A percentile compares a stretch with the other conserved stretches of the same genome.
phyloP scores from a whole-genome alignment of 2,329 filamentous ascomycete species.

The Ramularia collo-cygni region DNA sequence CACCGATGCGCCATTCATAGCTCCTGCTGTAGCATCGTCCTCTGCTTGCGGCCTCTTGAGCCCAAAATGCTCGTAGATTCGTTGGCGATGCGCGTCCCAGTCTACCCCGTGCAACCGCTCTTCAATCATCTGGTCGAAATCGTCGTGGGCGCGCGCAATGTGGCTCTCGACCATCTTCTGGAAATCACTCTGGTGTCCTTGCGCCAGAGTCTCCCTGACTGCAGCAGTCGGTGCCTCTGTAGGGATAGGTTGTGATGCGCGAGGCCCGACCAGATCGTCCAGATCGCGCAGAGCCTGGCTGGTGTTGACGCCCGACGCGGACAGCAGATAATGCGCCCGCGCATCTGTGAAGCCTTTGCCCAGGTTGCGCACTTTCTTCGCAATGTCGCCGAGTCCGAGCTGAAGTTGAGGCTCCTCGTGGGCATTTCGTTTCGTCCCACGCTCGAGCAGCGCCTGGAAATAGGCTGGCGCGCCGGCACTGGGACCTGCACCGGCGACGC shows the following conservation, averaged over 20 bases:
- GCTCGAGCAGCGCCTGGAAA: slow-evolving; percentile 58
- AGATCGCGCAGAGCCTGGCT: slow-evolving; percentile 80
- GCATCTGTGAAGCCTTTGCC: slow-evolving; percentile 53
- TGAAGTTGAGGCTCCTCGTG: slow-evolving; percentile 83
- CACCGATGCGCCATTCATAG: slow-evolving; percentile 23
- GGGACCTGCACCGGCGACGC: no score
- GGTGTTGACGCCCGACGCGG: slow-evolving; percentile 87
- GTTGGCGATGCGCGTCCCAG: slow-evolving; percentile 88
- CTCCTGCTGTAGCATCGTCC: slow-evolving; percentile 19
- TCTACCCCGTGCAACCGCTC: slow-evolving; percentile 83
- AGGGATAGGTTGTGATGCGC: slow-evolving; percentile 9
- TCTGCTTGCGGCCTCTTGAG: slow-evolving; percentile 47
- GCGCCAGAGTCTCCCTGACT: slow-evolving; percentile 27
- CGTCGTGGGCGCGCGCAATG: slow-evolving; percentile 74
- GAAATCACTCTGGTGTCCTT: slow-evolving; percentile 54
- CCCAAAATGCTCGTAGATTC: slow-evolving; percentile 94
- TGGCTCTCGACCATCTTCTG: slow-evolving; percentile 38
- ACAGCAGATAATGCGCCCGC: slow-evolving; percentile 77
- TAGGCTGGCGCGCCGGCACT: slow-evolving; percentile 53
- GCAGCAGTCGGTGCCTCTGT: slow-evolving; percentile 11
- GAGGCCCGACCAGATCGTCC: slow-evolving; percentile 23
- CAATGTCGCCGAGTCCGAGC: slow-evolving; percentile 83
- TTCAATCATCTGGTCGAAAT: slow-evolving; percentile 90
- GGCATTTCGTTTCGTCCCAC: slow-evolving; percentile 54
- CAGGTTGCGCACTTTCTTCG: slow-evolving; percentile 66